A percentile compares a stretch with the other conserved stretches of the same genome.
Conservation (phyloP, 805 yeast species). For the Lipomyces chichibuensis region DNA sequence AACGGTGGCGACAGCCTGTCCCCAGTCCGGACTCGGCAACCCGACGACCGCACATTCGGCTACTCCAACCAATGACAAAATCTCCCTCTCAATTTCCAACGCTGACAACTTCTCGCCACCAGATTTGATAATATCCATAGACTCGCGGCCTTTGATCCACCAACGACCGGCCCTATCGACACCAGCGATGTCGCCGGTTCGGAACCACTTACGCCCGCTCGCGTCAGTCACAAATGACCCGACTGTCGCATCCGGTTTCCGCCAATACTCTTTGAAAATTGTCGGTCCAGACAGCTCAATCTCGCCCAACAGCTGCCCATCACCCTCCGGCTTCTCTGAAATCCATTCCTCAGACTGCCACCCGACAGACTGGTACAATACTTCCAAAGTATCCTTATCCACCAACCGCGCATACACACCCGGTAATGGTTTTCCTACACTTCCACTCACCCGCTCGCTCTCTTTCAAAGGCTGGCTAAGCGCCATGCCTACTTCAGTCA, state of each 20-base stretch:
- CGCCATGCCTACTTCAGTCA: conserved; percentile 47
- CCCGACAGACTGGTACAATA: conserved; percentile 32
- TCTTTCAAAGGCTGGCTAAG: conserved; percentile 41
- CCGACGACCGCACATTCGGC: conserved; percentile 45
- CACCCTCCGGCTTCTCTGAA: conserved; percentile 28
- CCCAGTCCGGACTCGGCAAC: conserved; percentile 42
- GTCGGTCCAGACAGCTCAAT: conserved; percentile 58
- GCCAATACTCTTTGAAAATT: conserved; percentile 55
- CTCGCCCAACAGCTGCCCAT: conserved; percentile 50
- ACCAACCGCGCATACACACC: conserved; percentile 42
- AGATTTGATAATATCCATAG: conserved; percentile 46
- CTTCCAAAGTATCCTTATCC: conserved; percentile 38
- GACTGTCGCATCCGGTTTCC: conserved; percentile 53
- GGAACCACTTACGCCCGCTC: conserved; percentile 51
- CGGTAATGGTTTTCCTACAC: conserved; percentile 44
- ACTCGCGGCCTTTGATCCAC: conserved; percentile 49
- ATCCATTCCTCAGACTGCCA: conserved; percentile 34
- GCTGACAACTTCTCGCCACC: conserved; percentile 46
- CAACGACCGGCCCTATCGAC: conserved; percentile 52
- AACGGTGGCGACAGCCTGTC: conserved; percentile 44
- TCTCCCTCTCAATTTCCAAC: conserved; percentile 44
- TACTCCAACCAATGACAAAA: conserved; percentile 40
- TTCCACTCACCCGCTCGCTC: conserved; percentile 37
- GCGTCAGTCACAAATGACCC: conserved; percentile 50
- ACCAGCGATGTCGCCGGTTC: conserved; percentile 61